phyloP scores from a whole-genome alignment of 805 yeast genomes.

The Candida caryicola region DNA sequence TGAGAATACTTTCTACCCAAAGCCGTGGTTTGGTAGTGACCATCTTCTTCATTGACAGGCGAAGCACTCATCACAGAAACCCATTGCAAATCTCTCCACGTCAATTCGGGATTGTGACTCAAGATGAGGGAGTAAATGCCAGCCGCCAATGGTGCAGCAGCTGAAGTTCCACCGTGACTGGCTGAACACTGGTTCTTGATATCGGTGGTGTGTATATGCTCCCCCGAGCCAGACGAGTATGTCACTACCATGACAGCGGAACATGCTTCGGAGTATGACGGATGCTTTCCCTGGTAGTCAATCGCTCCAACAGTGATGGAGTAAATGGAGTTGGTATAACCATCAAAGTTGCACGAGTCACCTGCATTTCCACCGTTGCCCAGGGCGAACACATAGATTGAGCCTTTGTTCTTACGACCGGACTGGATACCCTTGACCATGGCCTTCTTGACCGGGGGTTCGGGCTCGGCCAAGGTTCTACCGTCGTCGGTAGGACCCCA shows the following conservation, averaged over 20 bases:
- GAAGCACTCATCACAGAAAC: conserved; percentile 69
- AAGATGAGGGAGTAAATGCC: conserved; percentile 87
- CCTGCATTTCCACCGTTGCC: conserved; percentile 86
- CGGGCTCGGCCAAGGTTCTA: conserved; percentile 79
- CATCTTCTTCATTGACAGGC: conserved; percentile 65
- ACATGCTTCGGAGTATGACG: conserved; percentile 88
- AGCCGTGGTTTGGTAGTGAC: conserved; percentile 71
- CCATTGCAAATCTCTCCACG: conserved; percentile 96
- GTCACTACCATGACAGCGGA: conserved; percentile 94
- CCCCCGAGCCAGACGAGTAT: conserved; percentile 87
- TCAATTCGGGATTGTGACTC: conserved; percentile 78
- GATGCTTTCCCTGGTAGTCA: conserved; percentile 83
- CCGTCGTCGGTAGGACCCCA: conserved; percentile 99
- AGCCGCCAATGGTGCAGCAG: conserved; percentile 98
- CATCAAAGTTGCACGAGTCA: conserved; percentile 95
- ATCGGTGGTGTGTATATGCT: conserved; percentile 86
- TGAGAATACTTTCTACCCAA: conserved; percentile 73
- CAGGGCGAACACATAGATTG: conserved; percentile 90
- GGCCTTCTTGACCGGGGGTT: conserved; percentile 72
- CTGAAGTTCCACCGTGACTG: conserved; percentile 93
- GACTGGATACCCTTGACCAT: conserved; percentile 78
- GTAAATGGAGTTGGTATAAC: conserved; percentile 92
- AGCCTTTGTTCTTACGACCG: conserved; percentile 80
- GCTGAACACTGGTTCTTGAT: conserved; percentile 65
- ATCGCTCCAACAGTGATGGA: conserved; percentile 94